Base-by-base conservation (phyloP, 1,284 basidiomycete genomes). In the Chiua sp. region DNA sequence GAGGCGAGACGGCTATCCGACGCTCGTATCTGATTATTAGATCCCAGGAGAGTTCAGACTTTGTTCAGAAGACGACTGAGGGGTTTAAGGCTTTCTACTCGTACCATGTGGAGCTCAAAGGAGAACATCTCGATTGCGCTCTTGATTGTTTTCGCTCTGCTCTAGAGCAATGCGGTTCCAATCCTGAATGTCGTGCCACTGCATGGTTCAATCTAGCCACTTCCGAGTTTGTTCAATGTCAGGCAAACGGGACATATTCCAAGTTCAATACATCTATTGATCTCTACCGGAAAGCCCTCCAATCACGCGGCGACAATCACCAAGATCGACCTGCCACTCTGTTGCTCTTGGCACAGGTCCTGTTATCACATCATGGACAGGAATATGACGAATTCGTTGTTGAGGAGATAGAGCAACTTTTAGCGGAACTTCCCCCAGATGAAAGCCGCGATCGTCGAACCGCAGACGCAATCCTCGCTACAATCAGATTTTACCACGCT, bases 291-390 rank as follows among this genome's bases (percentile, higher is more conserved):
- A 3, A 51, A 2, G 56, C 56, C 18, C 61, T 64, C 18, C 5
- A 16, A 11, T 47, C 63, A 22, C 61, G 54, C 15, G 4, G 3
- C 28, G 7, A 5, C 11, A 22, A 11, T 12, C 60, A 63, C 23
- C 56, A 22, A 2, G 64, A 64, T 35, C 50, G 54, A 10, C 49
- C 61, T 4, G 7, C 44, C 26, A 65, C 61, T 18, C 33, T 66
- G 22, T 30, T 66, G 4, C n/a, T 55, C 10, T 46, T 66, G 5
- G 47, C 56, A 8, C 59, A 65, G 46, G 59, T 47, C 4, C 35
- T 62, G 3, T 55, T 65, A 22, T 49, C 46, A n/a, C 49, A 15
- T 22, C 55, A 32, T 3, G 35, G 37, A 39, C 37, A 39, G 6
- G 35, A 37, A 12, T 37, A 37, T 37, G 35, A 37, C 35, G 35